Base-by-base conservation (phyloP, 352 stramenopile species). In the Thalassiosira livingstoniorum region DNA sequence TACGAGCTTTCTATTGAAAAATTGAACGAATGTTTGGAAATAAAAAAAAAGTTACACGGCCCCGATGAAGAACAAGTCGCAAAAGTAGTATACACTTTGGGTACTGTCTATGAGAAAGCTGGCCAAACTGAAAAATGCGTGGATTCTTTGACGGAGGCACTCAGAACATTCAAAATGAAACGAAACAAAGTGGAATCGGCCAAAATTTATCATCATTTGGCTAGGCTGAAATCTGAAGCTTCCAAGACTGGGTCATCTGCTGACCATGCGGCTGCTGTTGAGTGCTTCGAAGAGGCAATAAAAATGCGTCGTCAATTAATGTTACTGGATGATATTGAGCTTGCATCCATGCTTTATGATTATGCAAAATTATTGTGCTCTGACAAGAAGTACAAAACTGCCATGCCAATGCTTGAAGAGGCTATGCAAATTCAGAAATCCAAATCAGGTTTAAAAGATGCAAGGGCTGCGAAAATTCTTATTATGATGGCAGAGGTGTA, bases 211-310 rank as follows among this genome's bases (percentile, higher is more conserved):
- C 61, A 81, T 35, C 34, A 67, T 13, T 62, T 87, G 31, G 80
- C 45, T n/a, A 85, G 61, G 27, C 35, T 82, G 64, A 88, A 82
- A 80, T 31, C 62, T 69, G 67, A 75, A 51, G 65, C 66, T 61
- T 23, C 57, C 39, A 54, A 88, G 27, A 67, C 60, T n/a, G 68
- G 73, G 29, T 85, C 68, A 64, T 53, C 42, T n/a, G 5, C 29
- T 54, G 76, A 88, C 37, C 67, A 55, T 25, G 42, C 67, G 60
- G 74, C 76, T 73, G 78, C 84, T 27, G 66, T 87, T 23, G 80
- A 88, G 62, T 87, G 80, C 51, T 88, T 87, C 66, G 66, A 84
- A 66, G 61, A 82, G 82, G 80, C 79, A 4, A 61, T 90, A 2
- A 77, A 77, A 68, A 70, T 83, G 32, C 43, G 76, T 21, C 78